phyloP scores from a whole-genome alignment of 129 eudicot genomes.

The Centella asiatica region DNA sequence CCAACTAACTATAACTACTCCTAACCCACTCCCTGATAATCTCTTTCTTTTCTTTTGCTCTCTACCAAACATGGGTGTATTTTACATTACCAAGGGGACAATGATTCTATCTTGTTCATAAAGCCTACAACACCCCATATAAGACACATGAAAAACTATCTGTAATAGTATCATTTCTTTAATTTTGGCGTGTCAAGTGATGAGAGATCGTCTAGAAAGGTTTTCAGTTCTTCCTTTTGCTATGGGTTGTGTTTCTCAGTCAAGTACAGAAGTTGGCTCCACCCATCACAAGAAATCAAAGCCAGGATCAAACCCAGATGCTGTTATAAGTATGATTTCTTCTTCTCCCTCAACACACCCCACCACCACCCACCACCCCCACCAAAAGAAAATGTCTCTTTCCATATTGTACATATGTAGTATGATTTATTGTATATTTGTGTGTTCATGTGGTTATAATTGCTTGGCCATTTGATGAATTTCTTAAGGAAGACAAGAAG shows the following conservation, averaged over 20 bases:
- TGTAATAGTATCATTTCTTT: background rate
- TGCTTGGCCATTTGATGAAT: background rate
- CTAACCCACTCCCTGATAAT: constrained; percentile 28
- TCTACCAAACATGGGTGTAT: constrained; percentile 19
- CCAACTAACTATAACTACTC: constrained; percentile 37
- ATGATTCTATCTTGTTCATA: constrained; percentile 43
- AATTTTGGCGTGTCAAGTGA: constrained; percentile 15
- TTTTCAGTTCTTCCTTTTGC: constrained; percentile 46
- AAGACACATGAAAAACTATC: background rate
- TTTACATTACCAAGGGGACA: constrained; percentile 17
- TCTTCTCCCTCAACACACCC: constrained; percentile 19
- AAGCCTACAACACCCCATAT: constrained; percentile 25
- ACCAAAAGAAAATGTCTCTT: too few relatives aligned
- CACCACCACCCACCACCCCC: too few relatives aligned
- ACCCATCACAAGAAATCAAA: constrained; percentile 20
- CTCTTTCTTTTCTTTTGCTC: constrained; percentile 13
- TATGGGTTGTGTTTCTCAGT: constrained; percentile 46
- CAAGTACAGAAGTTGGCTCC: constrained; percentile 31
- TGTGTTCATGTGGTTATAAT: constrained; percentile 3
- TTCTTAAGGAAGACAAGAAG: constrained; percentile 13
- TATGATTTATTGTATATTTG: background rate
- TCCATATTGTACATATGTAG: background rate
- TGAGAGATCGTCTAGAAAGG: constrained; percentile 41
- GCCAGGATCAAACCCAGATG: constrained; percentile 11
- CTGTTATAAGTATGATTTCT: constrained; percentile 28